Percentiles rank a stretch among this genome's conserved stretches.
These are phyloP conservation scores for Tetradesmus lagerheimii DNA, from an alignment of 139 green algal genomes.

Conservation along the genomic window DNA sequence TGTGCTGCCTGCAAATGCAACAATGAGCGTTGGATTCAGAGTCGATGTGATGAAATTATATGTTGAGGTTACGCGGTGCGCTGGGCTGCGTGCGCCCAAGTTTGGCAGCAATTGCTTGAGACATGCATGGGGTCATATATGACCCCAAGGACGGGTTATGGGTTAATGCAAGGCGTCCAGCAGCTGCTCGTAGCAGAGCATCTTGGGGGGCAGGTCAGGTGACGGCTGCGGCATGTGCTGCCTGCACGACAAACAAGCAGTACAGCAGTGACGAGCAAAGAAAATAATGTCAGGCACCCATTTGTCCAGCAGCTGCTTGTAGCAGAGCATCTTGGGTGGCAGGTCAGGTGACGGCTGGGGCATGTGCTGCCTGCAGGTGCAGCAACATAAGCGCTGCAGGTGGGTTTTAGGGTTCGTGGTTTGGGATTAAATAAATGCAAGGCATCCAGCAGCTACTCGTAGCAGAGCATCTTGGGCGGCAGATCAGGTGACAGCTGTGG, in stretches of 20 bases:
- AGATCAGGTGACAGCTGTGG: conserved; percentile 19
- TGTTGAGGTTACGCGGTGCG: too few relatives aligned
- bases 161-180: too few relatives aligned
- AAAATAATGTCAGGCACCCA: too few relatives aligned
- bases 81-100: too few relatives aligned
- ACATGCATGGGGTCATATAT: too few relatives aligned
- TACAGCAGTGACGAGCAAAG: too few relatives aligned
- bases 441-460: conserved; percentile 82
- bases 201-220: background rate
- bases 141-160: too few relatives aligned
- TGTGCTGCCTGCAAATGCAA: conserved; percentile 54
- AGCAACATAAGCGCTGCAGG: background rate
- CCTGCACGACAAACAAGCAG: background rate
- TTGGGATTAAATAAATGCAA: too few relatives aligned
- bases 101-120: too few relatives aligned
- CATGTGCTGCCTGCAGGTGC: conserved; percentile 60
- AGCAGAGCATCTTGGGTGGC: conserved; percentile 64
- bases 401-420: too few relatives aligned
- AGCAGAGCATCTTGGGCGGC: conserved; percentile 60
- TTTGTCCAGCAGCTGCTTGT: conserved; percentile 76
- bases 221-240: conserved; percentile 57
- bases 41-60: too few relatives aligned
- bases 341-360: conserved; percentile 31
- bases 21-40: background rate
- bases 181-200: conserved; percentile 82